Evolutionary conservation across 768 basidiomycete species (phyloP).

Genomic region (Sarcomyxa edulis): DNA sequence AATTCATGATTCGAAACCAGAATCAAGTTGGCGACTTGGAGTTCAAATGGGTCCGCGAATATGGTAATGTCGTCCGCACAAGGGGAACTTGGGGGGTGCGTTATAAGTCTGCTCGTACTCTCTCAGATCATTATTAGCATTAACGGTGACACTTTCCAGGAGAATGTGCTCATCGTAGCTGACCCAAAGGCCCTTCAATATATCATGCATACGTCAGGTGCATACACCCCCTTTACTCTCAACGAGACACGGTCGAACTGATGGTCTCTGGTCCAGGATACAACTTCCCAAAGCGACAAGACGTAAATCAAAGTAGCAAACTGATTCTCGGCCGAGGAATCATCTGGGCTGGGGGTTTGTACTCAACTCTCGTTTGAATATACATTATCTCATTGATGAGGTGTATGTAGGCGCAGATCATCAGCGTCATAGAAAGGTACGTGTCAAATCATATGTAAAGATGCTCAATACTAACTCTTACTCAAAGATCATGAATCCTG

Average conservation of each 20-base stretch:
- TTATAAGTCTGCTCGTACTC: neutral
- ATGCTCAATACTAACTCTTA: no score
- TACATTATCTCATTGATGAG: neutral
- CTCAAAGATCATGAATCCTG: conserved; percentile 23
- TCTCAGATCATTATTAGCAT: neutral
- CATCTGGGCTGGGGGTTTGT: conserved; percentile 22
- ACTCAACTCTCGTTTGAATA: neutral
- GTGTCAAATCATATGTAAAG: no score
- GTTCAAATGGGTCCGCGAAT: conserved; percentile 19
- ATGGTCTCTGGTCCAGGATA: no score
- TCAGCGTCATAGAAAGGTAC: conserved; percentile 23
- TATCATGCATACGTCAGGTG: conserved; percentile 24
- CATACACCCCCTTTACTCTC: no score
- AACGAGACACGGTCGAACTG: no score
- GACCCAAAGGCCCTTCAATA: conserved; percentile 28
- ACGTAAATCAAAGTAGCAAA: conserved; percentile 12
- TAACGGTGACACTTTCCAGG: conserved; percentile 18
- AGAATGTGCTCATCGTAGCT: conserved; percentile 21
- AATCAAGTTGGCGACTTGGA: conserved; percentile 23
- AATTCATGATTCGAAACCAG: conserved; percentile 14
- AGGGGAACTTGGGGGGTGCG: conserved; percentile 4
- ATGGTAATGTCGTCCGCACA: conserved; percentile 17
- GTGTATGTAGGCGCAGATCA: conserved; percentile 17
- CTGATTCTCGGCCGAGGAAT: conserved; percentile 20
- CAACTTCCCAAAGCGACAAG: conserved; percentile 19